These are phyloP conservation scores for Suillus paluster DNA, from an alignment of 768 basidiomycete species.

Conservation along the genomic window DNA sequence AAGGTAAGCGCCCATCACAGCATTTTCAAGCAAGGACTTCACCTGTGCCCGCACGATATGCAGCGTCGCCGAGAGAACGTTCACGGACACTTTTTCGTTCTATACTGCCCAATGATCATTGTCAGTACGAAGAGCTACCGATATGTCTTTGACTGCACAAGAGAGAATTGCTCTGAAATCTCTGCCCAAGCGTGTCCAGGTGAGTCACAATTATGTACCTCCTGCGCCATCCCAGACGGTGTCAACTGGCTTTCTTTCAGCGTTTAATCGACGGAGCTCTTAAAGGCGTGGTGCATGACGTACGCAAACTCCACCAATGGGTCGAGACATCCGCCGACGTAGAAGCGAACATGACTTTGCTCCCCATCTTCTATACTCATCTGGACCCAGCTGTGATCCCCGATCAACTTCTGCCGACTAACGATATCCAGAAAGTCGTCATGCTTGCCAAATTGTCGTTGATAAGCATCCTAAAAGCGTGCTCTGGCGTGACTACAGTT, in stretches of 20 bases:
- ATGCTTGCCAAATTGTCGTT: conserved; percentile 6
- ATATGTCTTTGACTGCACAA: conserved; percentile 7
- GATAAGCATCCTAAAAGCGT: neutral
- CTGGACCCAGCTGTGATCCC: conserved; percentile 7
- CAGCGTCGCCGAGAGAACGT: neutral
- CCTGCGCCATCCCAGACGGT: neutral
- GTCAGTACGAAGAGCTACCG: neutral
- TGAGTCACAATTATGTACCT: neutral
- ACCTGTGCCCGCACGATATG: neutral
- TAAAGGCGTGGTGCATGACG: neutral
- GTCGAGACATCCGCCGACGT: neutral
- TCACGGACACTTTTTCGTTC: neutral
- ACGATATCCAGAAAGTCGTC: neutral
- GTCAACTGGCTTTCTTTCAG: conserved; percentile 1
- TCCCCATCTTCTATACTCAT: conserved; percentile 9
- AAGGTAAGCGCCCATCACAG: conserved; percentile 4
- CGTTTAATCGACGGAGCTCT: conserved; percentile 1
- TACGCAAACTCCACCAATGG: conserved; percentile 2
- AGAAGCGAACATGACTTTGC: conserved; percentile 1
- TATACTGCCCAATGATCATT: neutral
- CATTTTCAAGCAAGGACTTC: conserved; percentile 3
- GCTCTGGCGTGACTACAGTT: neutral
- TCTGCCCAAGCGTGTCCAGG: conserved; percentile 2
- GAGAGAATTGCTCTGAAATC: conserved; percentile 5
- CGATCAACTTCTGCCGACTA: conserved; percentile 5